Evolutionary conservation across 169 alveolate genomes (phyloP).

Genomic region (Babesia bovis): DNA sequence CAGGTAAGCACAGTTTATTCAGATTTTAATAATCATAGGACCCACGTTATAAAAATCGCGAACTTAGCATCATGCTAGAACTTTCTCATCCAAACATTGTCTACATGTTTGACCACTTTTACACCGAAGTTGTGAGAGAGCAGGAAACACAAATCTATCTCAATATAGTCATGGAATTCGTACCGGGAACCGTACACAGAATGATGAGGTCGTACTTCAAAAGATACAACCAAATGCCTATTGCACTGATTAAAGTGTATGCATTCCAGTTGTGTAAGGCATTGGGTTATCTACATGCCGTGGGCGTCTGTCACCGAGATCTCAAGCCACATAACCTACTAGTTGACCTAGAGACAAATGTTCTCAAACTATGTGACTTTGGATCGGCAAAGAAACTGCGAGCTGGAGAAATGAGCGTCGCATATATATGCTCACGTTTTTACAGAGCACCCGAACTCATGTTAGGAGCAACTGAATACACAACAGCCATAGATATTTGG

Average conservation of each 20-base stretch:
- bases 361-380: conserved; percentile 94
- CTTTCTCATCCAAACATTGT: conserved; percentile 92
- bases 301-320: conserved; percentile 97
- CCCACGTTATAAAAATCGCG: conserved; percentile 95
- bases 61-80: conserved; percentile 91
- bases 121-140: conserved; percentile 73
- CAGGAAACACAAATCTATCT: conserved; percentile 78
- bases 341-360: conserved; percentile 91
- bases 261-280: conserved; percentile 93
- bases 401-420: conserved; percentile 91
- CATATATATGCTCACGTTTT: conserved; percentile 95
- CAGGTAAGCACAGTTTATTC: conserved; percentile 74
- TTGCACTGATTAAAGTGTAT: conserved; percentile 89
- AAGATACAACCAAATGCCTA: conserved; percentile 87
- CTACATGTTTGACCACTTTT: conserved; percentile 87
- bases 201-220: conserved; percentile 88
- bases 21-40: conserved; percentile 55
- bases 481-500: conserved; percentile 98
- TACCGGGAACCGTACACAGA: conserved; percentile 94
- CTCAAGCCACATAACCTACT: conserved; percentile 98
- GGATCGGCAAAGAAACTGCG: conserved; percentile 96
- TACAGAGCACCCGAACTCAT: conserved; percentile 99
- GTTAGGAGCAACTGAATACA: conserved; percentile 96
- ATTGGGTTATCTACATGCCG: conserved; percentile 92
- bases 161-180: conserved; percentile 96